These are phyloP conservation scores for Saccharata proteae DNA, from an alignment of 2,329 filamentous ascomycete genomes.

Conservation along the genomic window DNA sequence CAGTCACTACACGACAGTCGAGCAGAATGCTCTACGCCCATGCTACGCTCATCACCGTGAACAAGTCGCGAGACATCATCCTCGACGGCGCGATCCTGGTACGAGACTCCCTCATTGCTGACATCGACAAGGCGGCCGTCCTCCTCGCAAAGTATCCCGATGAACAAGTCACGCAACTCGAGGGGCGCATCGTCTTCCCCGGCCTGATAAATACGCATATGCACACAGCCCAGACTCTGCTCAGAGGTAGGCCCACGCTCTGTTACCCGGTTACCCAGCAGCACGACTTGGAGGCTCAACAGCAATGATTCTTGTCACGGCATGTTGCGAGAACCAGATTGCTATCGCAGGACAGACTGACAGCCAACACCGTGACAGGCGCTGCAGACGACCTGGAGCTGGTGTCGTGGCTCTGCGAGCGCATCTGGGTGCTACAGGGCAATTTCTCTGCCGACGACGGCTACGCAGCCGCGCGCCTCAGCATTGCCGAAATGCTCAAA, in stretches of 20 bases:
- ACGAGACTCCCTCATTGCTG: conserved; percentile 26
- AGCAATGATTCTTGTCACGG: not conserved
- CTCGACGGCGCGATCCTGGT: conserved; percentile 36
- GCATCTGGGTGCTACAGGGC: conserved; percentile 37
- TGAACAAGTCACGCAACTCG: conserved; percentile 22
- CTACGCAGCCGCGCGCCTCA: conserved; percentile 36
- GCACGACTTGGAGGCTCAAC: not conserved
- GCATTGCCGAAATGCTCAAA: conserved; percentile 40
- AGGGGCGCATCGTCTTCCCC: conserved; percentile 35
- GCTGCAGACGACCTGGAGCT: conserved; percentile 37
- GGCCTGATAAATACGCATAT: conserved; percentile 41
- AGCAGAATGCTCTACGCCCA: conserved; percentile 34
- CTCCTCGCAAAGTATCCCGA: conserved; percentile 19
- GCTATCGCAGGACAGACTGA: no score
- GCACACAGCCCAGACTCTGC: conserved; percentile 37
- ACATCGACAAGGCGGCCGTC: conserved; percentile 29
- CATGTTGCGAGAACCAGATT: not conserved
- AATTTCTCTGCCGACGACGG: conserved; percentile 36
- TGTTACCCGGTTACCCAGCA: not conserved
- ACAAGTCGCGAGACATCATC: conserved; percentile 33
- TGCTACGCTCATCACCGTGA: conserved; percentile 42
- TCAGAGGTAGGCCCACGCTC: conserved; percentile 27
- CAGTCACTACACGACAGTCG: no score
- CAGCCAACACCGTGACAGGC: not conserved
- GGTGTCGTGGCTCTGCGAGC: conserved; percentile 40